These are phyloP conservation scores for Talaromyces rugulosus DNA, from an alignment of 2,329 filamentous ascomycete genomes.

Conservation along the genomic window DNA sequence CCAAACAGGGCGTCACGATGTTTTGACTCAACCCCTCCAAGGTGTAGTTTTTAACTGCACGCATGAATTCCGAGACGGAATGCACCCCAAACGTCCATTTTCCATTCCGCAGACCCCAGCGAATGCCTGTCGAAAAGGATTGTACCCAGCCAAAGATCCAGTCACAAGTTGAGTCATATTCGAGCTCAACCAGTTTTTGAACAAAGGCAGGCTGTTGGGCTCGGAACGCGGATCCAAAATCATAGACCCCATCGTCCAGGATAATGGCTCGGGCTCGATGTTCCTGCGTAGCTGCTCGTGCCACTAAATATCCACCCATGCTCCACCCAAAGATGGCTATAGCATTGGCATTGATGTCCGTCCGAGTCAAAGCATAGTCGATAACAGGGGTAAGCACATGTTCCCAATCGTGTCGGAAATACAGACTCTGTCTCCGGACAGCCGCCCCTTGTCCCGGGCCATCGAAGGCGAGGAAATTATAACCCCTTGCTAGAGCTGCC, in stretches of 20 bases:
- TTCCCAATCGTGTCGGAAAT: conserved; percentile 30
- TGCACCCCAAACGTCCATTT: neutral
- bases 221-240: conserved; percentile 15
- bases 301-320: conserved; percentile 29
- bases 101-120: neutral
- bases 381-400: conserved; percentile 25
- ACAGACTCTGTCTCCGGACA: conserved; percentile 20
- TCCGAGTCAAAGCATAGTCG: conserved; percentile 21
- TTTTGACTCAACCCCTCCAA: conserved; percentile 7
- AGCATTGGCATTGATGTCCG: conserved; percentile 20
- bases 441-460: conserved; percentile 29
- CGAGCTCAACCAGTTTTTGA: neutral
- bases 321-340: conserved; percentile 25
- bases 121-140: neutral
- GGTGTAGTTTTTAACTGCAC: conserved; percentile 8
- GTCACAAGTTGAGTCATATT: neutral
- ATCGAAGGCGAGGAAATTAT: conserved; percentile 29
- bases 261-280: conserved; percentile 25
- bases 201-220: neutral
- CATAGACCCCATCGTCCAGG: conserved; percentile 16
- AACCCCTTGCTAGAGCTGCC: conserved; percentile 25
- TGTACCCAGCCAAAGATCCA: neutral
- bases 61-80: neutral
- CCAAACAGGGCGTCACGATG: conserved; percentile 8
- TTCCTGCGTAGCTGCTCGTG: conserved; percentile 26